phyloP scores from a whole-genome alignment of 352 stramenopile species.

The Pythium dissimile region DNA sequence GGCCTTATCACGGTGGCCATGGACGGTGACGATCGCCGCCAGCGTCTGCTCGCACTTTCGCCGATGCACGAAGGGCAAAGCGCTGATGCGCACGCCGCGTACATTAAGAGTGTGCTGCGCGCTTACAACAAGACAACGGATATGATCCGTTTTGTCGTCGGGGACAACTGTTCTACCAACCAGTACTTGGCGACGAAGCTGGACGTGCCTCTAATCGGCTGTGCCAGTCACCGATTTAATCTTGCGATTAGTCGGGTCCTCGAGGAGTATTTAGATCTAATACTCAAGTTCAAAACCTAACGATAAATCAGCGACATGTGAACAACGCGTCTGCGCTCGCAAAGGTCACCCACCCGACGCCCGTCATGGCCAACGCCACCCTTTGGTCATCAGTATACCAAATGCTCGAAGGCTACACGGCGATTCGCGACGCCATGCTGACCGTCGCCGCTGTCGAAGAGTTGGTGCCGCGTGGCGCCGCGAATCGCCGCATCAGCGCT shows the following conservation, averaged over 20 bases:
- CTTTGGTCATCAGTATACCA: conserved; percentile 22
- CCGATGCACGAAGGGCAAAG: neutral
- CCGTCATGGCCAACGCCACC: conserved; percentile 19
- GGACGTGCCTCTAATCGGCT: conserved; percentile 19
- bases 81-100: conserved; percentile 10
- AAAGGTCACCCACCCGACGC: conserved; percentile 3
- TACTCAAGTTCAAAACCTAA: conserved; percentile 19
- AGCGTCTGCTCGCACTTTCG: neutral
- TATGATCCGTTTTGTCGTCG: conserved; percentile 11
- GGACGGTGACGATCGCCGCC: neutral
- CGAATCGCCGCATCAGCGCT: conserved; percentile 6
- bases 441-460: conserved; percentile 22
- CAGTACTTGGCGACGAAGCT: conserved; percentile 19
- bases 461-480: conserved; percentile 8
- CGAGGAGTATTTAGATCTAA: neutral
- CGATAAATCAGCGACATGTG: conserved; percentile 9
- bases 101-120: conserved; percentile 2
- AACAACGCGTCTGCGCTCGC: conserved; percentile 23
- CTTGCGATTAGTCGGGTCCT: conserved; percentile 17
- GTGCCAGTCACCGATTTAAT: conserved; percentile 27
- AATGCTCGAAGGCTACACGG: conserved; percentile 20
- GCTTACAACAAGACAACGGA: conserved; percentile 10
- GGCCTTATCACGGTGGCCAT: neutral
- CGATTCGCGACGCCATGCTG: conserved; percentile 12
- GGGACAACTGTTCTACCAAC: conserved; percentile 24